phyloP scores from a whole-genome alignment of 2,329 filamentous ascomycete species.

The Phaeosphaeriaceae sp. region DNA sequence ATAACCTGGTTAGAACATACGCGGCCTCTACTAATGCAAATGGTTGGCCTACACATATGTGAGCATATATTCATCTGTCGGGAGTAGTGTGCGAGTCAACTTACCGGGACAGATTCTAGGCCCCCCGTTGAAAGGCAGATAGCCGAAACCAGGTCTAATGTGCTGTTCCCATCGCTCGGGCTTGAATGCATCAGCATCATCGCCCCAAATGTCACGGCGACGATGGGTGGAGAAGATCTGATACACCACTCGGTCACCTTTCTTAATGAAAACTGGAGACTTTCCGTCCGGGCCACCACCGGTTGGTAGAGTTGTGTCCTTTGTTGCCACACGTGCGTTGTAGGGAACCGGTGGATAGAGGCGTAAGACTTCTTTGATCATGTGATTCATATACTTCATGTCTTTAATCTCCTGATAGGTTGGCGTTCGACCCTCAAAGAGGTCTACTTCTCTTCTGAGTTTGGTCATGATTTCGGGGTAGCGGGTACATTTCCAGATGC shows the following conservation, averaged over 20 bases:
- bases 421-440: too few relatives aligned
- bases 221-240: conserved; percentile 41
- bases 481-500: too few relatives aligned
- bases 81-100: neutral
- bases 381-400: neutral
- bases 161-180: conserved; percentile 43
- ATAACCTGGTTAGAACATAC: neutral
- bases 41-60: neutral
- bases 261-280: neutral
- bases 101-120: neutral
- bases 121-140: neutral
- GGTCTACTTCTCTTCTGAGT: neutral
- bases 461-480: neutral
- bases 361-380: neutral
- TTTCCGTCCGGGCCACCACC: conserved; percentile 10
- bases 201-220: conserved; percentile 46
- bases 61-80: neutral
- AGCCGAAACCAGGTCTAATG: neutral
- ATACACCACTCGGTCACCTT: neutral
- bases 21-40: neutral
- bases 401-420: too few relatives aligned
- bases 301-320: neutral
- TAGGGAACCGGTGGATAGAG: neutral
- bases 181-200: conserved; percentile 45
- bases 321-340: neutral